Base-by-base conservation (phyloP, 495 filamentous ascomycete genomes). In the Tuber melanosporum region DNA sequence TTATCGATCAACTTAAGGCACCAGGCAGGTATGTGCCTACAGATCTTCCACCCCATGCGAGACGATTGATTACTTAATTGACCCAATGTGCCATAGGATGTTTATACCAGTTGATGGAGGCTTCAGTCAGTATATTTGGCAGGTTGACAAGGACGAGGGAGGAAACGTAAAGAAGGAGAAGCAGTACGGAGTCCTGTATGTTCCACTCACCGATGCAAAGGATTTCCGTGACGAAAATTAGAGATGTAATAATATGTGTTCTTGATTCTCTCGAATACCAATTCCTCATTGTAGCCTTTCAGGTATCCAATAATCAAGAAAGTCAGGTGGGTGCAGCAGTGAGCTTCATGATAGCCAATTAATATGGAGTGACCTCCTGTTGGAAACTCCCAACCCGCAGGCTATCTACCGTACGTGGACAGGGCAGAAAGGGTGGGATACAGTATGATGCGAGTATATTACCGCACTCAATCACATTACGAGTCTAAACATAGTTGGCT, bases 161-260 rank as follows among this genome's bases (percentile, higher is more conserved):
- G 95, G 96, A 57, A 87, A 86, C 14, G 89, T 99, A 36, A 87
- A 84, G 77, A 93, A 88, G 87, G 88, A 91, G 86, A 94, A 90
- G 86, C 80, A 91, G 75, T 93, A 92, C 85, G 92, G 91, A 57
- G 95, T 99, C 73, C 86, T 91, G 82, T 99, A 98, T 86, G 96
- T 99, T 75, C 95, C 96, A 42, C 85, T 99, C 85, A 97, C 94
- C 46, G 95, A 98, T 86, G 89, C 92, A 72, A 83, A 77, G 73
- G 42, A 72, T 44, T 82, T 79, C 73, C 75, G 49, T 49, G 78
- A 80, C 41, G 77, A 80, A 62, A 26, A 44, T 15, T 76, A 76
- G 71, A 22, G 19, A n/a, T 43, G 42, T 43, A 26, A 44, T 57
- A 26, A 66, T 66, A 66, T 66, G 14, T 66, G 14, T 19, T 17